phyloP scores from a whole-genome alignment of 1,284 basidiomycete species.

The Pisolithus thermaeus region DNA sequence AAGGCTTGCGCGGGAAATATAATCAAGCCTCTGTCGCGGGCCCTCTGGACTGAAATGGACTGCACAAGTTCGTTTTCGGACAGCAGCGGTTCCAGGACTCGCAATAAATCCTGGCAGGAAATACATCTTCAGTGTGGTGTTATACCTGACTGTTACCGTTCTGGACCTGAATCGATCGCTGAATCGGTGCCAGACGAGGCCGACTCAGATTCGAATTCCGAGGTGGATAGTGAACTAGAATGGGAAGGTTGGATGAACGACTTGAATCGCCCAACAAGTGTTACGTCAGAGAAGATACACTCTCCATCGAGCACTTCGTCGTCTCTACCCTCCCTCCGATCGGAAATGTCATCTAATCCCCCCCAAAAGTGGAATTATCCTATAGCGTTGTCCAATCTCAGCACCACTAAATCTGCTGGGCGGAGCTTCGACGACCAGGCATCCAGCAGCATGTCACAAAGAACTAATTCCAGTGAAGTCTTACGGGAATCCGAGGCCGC shows the following conservation, averaged over 20 bases:
- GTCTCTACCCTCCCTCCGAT: slow-evolving; percentile 20
- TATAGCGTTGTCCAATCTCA: slow-evolving; percentile 18
- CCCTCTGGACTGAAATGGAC: slow-evolving; percentile 33
- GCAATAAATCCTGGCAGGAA: slow-evolving; percentile 15
- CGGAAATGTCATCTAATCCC: slow-evolving; percentile 27
- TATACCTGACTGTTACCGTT: slow-evolving; percentile 4
- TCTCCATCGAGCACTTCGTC: neutral
- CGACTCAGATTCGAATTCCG: no score
- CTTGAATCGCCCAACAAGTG: slow-evolving; percentile 36
- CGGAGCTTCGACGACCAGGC: slow-evolving; percentile 17
- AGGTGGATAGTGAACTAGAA: slow-evolving; percentile 44
- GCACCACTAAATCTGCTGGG: slow-evolving; percentile 12
- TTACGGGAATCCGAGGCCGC: slow-evolving; percentile 8
- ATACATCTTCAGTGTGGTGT: slow-evolving; percentile 12
- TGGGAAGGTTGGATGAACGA: slow-evolving; percentile 57
- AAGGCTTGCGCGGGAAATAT: slow-evolving; percentile 51
- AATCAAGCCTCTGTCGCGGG: slow-evolving; percentile 44
- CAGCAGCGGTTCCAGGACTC: slow-evolving; percentile 18
- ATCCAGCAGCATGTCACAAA: slow-evolving; percentile 18
- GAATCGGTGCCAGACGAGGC: slow-evolving; percentile 32
- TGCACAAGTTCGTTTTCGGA: slow-evolving; percentile 14
- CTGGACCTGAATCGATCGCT: slow-evolving; percentile 24
- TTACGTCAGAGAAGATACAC: slow-evolving; percentile 5
- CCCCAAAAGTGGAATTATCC: slow-evolving; percentile 20
- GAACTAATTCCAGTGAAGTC: neutral